These are phyloP conservation scores for Penicillium simplicissimum DNA, from an alignment of 495 filamentous ascomycete species.

Conservation along the genomic window DNA sequence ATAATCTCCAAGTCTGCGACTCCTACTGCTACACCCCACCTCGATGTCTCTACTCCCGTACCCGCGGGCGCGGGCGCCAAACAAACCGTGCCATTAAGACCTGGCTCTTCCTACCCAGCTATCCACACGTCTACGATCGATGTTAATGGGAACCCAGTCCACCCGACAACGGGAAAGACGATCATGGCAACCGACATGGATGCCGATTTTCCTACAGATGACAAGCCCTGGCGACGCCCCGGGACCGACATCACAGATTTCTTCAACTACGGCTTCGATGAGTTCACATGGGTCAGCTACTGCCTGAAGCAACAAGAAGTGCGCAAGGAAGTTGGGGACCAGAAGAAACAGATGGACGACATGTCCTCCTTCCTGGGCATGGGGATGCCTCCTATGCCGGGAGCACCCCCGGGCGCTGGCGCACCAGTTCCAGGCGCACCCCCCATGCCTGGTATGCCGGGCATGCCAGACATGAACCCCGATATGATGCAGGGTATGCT, in stretches of 20 bases:
- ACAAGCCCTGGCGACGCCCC: constrained; percentile 94
- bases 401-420: constrained; percentile 47
- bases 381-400: constrained; percentile 71
- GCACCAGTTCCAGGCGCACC: constrained; percentile 41
- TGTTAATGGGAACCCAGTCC: constrained; percentile 76
- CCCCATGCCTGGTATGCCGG: constrained; percentile 65
- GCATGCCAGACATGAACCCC: constrained; percentile 69
- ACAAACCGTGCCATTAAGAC: constrained; percentile 45
- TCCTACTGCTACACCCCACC: constrained; percentile 39
- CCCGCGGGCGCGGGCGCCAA: constrained; percentile 37
- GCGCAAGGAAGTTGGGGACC: constrained; percentile 67
- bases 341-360: constrained; percentile 84
- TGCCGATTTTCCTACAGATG: constrained; percentile 71
- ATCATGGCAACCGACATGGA: constrained; percentile 75
- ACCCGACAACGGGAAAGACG: constrained; percentile 71
- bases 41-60: constrained; percentile 49
- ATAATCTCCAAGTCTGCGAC: constrained; percentile 34
- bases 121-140: constrained; percentile 79
- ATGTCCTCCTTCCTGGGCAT: constrained; percentile 83
- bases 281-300: constrained; percentile 97
- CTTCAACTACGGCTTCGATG: constrained; percentile 99
- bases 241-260: constrained; percentile 96
- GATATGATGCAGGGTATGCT: constrained; percentile 82
- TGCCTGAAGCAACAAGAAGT: constrained; percentile 83
- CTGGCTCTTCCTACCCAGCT: constrained; percentile 62